phyloP scores from a whole-genome alignment of 352 stramenopile species.

The Phytophthora kernoviae region DNA sequence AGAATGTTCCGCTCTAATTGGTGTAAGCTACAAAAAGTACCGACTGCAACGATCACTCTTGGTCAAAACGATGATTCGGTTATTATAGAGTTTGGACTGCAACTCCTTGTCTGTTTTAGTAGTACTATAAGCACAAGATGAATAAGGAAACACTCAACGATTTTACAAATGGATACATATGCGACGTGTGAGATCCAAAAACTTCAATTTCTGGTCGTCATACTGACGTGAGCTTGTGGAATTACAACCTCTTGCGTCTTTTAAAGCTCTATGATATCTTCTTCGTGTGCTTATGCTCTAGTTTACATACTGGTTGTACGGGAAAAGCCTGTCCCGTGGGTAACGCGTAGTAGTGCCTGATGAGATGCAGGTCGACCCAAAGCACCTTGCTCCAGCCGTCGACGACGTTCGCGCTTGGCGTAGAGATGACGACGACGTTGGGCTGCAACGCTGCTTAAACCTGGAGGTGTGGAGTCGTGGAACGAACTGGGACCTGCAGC shows the following conservation, averaged over 20 bases:
- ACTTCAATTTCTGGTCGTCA: slow-evolving; percentile 10
- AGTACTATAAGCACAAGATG: too few species aligned
- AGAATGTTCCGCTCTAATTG: too few species aligned
- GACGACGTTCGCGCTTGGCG: slow-evolving; percentile 16
- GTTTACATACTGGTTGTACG: slow-evolving; percentile 36
- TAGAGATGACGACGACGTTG: slow-evolving; percentile 23
- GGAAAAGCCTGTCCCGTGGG: slow-evolving; percentile 10
- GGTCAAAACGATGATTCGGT: too few species aligned
- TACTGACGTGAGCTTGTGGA: not conserved
- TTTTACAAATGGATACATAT: slow-evolving; percentile 7
- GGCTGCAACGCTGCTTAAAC: slow-evolving; percentile 22
- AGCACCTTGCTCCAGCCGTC: slow-evolving; percentile 23
- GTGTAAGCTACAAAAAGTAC: too few species aligned
- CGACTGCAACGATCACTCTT: too few species aligned
- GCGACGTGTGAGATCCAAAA: slow-evolving; percentile 10
- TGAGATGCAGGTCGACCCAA: slow-evolving; percentile 27
- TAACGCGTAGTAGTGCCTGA: slow-evolving; percentile 17
- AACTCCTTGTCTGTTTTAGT: too few species aligned
- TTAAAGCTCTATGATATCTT: not conserved
- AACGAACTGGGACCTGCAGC: slow-evolving; percentile 18
- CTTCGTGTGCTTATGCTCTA: slow-evolving; percentile 4
- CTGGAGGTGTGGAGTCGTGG: slow-evolving; percentile 15
- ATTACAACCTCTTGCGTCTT: not conserved
- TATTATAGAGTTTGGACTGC: too few species aligned
- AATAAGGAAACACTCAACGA: not conserved